phyloP scores from a whole-genome alignment of 2,329 filamentous ascomycete species.

The Ceratocystis cacaofunesta region DNA sequence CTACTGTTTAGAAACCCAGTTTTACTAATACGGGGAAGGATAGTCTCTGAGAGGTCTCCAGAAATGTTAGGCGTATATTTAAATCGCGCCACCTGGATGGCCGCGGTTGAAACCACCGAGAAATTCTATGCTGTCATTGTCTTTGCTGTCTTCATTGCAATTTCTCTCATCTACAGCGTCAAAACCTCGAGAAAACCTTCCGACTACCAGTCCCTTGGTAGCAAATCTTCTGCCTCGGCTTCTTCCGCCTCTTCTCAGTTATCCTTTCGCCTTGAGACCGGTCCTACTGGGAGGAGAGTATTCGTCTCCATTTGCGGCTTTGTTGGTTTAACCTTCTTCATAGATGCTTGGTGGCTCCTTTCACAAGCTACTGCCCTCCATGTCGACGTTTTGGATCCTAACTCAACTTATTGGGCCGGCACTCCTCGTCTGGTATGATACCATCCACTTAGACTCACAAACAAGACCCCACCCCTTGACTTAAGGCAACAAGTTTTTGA shows the following conservation, averaged over 20 bases:
- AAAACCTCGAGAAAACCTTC: conserved; percentile 1
- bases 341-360: conserved; percentile 13
- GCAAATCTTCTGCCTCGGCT: neutral
- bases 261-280: conserved; percentile 11
- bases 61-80: neutral
- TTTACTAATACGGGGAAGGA: conserved; percentile 6
- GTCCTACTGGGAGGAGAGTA: conserved; percentile 11
- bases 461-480: neutral
- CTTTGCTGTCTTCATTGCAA: conserved; percentile 2
- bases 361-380: conserved; percentile 2
- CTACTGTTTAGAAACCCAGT: neutral
- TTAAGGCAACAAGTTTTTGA: no score
- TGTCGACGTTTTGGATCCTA: conserved; percentile 9
- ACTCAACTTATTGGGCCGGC: conserved; percentile 9
- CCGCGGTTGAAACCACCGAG: neutral
- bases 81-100: neutral
- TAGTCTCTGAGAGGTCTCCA: conserved; percentile 2
- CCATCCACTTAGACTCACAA: neutral
- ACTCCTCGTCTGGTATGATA: conserved; percentile 13
- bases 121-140: neutral
- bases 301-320: conserved; percentile 11
- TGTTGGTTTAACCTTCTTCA: conserved; percentile 7
- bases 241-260: conserved; percentile 6
- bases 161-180: conserved; percentile 1
- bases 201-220: neutral